Base-by-base conservation (phyloP, 495 filamentous ascomycete species). In the Trichoderma asperelloides region DNA sequence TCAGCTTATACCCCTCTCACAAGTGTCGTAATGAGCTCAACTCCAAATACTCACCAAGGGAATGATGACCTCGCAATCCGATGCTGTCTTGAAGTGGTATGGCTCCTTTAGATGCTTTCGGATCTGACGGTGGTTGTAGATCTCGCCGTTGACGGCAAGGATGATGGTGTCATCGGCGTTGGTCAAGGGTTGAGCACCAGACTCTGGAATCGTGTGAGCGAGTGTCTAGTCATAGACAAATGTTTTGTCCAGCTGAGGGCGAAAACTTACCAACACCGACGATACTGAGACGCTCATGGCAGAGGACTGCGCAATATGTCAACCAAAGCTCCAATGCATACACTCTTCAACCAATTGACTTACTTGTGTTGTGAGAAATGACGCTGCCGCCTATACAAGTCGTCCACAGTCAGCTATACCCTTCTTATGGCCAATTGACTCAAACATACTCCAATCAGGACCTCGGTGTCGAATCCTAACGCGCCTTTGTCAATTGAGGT, bases 91-190 rank as follows among this genome's bases (percentile, higher is more conserved):
- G 85, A 97, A 98, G 78, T 90, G 87, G 77, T 96, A 94, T 28
- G 88, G 86, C 27, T 78, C 80, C 78, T 91, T 91, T 74, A 97
- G 78, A 68, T 79, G 81, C 79, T 97, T 97, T 70, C 95, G 88
- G 70, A 98, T 81, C 70, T 97, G 85, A 69, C 93, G 88, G 80
- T 98, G 95, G 86, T 98, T 98, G 84, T 98, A 98, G 77, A 98
- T 98, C 79, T 98, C 95, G 79, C 95, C 95, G 79, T 98, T 98
- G 87, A 97, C 95, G 68, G 95, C 95, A 63, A 98, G 86, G 67
- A 92, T 88, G 70, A 98, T 87, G 69, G 85, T 89, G 66, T 86
- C 89, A 74, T 97, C 93, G 65, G 92, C 87, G 82, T 91, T 98
- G 78, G 95, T 88, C 62, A 98, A 85, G 64, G 95, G 95, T 79